Percentiles rank a stretch among this genome's conserved stretches.
Evolutionary conservation across 306 rosid species (phyloP).

Genomic region (Erythrophleum fordii): DNA sequence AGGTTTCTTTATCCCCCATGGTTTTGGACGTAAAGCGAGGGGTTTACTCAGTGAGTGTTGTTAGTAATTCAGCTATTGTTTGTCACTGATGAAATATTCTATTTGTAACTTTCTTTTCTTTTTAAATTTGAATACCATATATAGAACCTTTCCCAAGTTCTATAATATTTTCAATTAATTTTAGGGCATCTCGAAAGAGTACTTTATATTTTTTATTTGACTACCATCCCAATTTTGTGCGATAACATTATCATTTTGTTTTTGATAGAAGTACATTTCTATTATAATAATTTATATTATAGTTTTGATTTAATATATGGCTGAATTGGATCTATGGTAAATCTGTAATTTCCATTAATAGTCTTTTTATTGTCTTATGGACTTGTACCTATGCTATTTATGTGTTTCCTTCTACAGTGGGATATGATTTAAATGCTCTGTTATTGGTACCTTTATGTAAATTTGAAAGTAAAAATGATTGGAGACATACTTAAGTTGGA

Average conservation of each 20-base stretch:
- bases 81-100: background rate
- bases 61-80: background rate
- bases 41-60: background rate
- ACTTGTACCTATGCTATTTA: background rate
- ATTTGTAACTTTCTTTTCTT: no score
- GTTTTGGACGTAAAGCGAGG: background rate
- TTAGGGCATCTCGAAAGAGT: background rate
- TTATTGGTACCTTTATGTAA: background rate
- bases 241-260: background rate
- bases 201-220: background rate
- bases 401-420: background rate
- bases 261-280: background rate
- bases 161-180: background rate
- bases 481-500: constrained; percentile 2
- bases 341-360: background rate
- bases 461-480: constrained; percentile 1
- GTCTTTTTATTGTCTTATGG: background rate
- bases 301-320: background rate
- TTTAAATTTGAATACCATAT: background rate
- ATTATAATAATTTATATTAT: background rate
- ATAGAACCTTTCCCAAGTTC: background rate
- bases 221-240: background rate
- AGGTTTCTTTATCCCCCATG: background rate
- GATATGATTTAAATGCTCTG: background rate
- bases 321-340: background rate